Evolutionary conservation across 371 early-diverging fungal genomes (phyloP), one percentile per base, ranked within the genome.

Genomic region (Circinella umbellata): DNA sequence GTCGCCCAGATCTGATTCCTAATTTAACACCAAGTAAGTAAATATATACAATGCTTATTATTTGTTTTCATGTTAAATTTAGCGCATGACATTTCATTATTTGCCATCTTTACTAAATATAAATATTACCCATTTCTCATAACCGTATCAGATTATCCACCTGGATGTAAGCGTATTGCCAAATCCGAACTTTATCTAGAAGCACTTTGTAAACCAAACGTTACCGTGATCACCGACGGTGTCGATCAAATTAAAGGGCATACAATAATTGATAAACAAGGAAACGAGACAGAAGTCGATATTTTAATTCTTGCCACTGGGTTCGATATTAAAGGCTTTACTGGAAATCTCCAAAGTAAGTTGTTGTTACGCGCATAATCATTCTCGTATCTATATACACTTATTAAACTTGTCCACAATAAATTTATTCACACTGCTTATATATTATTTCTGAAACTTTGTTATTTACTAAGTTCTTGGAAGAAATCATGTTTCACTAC

Each of bases 101-200:
- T 27, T 2, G 27, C 27, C 27, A 27, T 1, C 27, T 27, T 27
- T 27, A 27, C 27, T 27, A 27, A 27, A 27, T 27, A 27, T 27
- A 27, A 27, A 27, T 27, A 27, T 27, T 27, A 27, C 27, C 27
- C 27, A 27, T 27, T 54, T 15, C 0, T 8, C n/a, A 4, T 17
- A 20, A 17, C 18, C 1, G 3, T 18, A 18, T 57, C 27, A 57
- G 49, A 68, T 4, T 75, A 73, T 55, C 60, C 63, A 18, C 68
- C 68, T 7, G 79, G 79, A 4, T 79, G 79, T 39, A 73, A 74
- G 54, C 79, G 79, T n/a, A 70, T 79, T 46, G 69, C 69, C 3
- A 62, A 64, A 0, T 75, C 79, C 1, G 71, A 73, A 35, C 49
- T 34, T 17, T 79, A 79, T 46, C 51, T 79, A 8, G 76, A 76